These are phyloP conservation scores for Leishmania guyanensis DNA, from an alignment of 208 protist species.

Conservation along the genomic window DNA sequence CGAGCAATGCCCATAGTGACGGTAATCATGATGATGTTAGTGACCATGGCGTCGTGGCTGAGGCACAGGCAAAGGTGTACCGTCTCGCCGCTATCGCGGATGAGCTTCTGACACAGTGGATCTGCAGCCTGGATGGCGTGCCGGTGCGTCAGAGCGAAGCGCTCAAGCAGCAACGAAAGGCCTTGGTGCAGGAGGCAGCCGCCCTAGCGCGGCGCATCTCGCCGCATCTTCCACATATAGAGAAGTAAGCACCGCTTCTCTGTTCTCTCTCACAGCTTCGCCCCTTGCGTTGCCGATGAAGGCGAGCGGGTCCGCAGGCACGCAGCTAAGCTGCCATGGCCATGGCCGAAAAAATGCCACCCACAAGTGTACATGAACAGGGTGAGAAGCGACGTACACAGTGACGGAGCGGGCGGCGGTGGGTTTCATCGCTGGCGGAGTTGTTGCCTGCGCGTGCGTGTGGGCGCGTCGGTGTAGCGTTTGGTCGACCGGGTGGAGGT, in stretches of 20 bases:
- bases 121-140: conserved; percentile 56
- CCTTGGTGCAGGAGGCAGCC: conserved; percentile 40
- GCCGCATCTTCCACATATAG: conserved; percentile 23
- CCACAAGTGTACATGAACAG: neutral
- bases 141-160: conserved; percentile 46
- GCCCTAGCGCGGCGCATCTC: conserved; percentile 46
- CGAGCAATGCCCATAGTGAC: neutral
- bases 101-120: conserved; percentile 78
- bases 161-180: conserved; percentile 50
- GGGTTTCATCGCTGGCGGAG: neutral
- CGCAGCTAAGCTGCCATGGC: neutral
- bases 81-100: conserved; percentile 50
- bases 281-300: neutral
- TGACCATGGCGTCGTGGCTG: conserved; percentile 3
- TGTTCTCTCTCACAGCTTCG: neutral
- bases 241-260: neutral
- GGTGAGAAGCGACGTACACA: neutral
- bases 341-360: neutral
- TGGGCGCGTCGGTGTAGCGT: neutral
- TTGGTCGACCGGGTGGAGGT: neutral
- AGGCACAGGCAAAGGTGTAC: conserved; percentile 29
- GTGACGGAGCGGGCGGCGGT: neutral
- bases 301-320: neutral
- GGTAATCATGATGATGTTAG: neutral
- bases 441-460: neutral